Evolutionary conservation across 2,329 filamentous ascomycete species (phyloP), one percentile per base, ranked within the genome.

Genomic region (Exserohilum turcica): DNA sequence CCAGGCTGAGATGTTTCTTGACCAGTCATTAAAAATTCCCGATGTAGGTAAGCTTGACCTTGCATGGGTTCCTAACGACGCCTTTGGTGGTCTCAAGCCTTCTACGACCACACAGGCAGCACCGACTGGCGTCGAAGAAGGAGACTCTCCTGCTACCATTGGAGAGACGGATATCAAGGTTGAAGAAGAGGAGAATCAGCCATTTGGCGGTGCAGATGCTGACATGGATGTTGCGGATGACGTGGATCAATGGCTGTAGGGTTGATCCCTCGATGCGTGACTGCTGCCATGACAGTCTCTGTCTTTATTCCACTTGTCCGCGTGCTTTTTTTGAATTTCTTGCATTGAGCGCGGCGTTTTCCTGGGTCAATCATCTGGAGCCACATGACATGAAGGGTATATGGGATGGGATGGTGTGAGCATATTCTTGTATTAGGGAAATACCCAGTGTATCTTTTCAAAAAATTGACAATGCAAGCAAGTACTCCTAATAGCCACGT

Each of bases 1-100:
- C 45, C 87, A 87, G 12, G 90, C 88, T 3, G 90, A 93, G 70
- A 86, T 82, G 59, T 83, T 84, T 63, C 78, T 82, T 24, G 74
- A 85, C n/a, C 70, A 82, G 40, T 79, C 79, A 39, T 80, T 80
- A 37, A 76, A 81, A 16, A 83, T 92, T 35, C 84, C 86, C 0
- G 83, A 85, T 6, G 75, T 90, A 9, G 86, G 83, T 36, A 82
- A 82, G 39, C 78, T 91, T 10, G 86, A 90, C 48, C 71, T 90
- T 33, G 73, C 82, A 1, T 93, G 90, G 90, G 79, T 82, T n/a
- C 59, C 68, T 7, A 74, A 73, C 29, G 60, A 64, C 31, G 62
- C 59, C 1, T 59, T 63, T 21, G 60, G 56, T 15, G 58, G 59
- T 6, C 42, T 63, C 9, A 44, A 50, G 37, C 43, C 56, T 5